Conservation (phyloP, 352 stramenopile genomes). For the Pythium coloratum region DNA sequence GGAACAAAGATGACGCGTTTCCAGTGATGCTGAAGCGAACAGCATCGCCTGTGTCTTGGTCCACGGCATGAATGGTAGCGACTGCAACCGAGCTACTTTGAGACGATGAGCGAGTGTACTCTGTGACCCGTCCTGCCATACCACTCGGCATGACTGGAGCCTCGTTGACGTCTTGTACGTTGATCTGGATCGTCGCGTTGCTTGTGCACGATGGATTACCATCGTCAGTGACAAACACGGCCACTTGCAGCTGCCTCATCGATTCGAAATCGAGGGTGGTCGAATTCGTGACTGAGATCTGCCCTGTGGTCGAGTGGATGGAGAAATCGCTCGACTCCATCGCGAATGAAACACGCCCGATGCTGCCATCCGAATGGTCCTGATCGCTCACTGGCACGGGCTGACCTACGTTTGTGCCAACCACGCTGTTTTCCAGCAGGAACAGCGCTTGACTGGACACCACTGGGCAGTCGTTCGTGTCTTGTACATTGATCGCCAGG, state of each 20-base stretch:
- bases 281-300: constrained; percentile 16
- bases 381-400: constrained; percentile 25
- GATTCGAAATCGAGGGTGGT: constrained; percentile 25
- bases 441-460: constrained; percentile 31
- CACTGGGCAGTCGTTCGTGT: constrained; percentile 54
- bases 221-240: constrained; percentile 28
- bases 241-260: constrained; percentile 5
- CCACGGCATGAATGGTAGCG: constrained; percentile 14
- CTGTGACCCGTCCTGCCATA: constrained; percentile 32
- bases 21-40: constrained; percentile 27
- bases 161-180: constrained; percentile 52
- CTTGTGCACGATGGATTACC: constrained; percentile 22
- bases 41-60: constrained; percentile 22
- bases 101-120: constrained; percentile 34
- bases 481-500: constrained; percentile 33
- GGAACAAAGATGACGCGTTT: constrained; percentile 34
- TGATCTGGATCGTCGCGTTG: constrained; percentile 16
- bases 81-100: constrained; percentile 31
- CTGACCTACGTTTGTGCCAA: constrained; percentile 31
- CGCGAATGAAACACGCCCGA: constrained; percentile 20
- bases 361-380: constrained; percentile 26
- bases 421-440: constrained; percentile 44
- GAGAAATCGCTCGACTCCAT: constrained; percentile 11
- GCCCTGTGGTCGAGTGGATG: constrained; percentile 25
- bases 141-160: constrained; percentile 32